Percentiles rank a stretch among this genome's conserved stretches.
Evolutionary conservation across 495 filamentous ascomycete species (phyloP).

Genomic region (Halenospora varia): DNA sequence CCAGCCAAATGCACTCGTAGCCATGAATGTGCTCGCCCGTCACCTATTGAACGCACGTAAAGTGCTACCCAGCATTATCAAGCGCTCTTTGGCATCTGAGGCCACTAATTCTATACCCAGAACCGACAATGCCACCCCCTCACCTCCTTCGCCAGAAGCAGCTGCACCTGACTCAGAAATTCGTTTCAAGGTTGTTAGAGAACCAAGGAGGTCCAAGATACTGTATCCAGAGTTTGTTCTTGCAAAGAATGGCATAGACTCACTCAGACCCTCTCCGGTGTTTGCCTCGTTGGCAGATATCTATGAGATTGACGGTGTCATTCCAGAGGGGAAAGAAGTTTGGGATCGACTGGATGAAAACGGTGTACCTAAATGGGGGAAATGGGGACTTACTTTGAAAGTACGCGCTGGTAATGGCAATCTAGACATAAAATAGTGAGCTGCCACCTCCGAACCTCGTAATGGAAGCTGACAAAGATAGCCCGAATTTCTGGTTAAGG

Average conservation of each 20-base stretch:
- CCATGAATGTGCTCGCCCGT: background rate
- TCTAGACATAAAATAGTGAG: too few relatives aligned
- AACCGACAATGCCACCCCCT: background rate
- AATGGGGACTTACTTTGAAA: background rate
- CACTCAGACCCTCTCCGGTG: too few relatives aligned
- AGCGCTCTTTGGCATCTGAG: background rate
- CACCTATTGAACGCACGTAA: background rate
- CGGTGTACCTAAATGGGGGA: background rate
- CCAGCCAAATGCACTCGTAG: background rate
- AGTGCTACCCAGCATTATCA: background rate
- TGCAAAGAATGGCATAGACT: too few relatives aligned
- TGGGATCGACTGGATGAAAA: background rate
- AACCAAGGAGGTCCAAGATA: too few relatives aligned
- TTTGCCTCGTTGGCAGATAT: background rate
- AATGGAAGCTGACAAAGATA: background rate
- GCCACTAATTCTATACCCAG: background rate
- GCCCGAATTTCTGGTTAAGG: background rate
- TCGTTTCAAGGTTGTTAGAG: too few relatives aligned
- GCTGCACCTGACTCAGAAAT: too few relatives aligned
- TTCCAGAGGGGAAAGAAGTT: background rate
- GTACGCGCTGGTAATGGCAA: too few relatives aligned
- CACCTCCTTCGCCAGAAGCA: background rate
- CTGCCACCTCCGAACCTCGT: too few relatives aligned
- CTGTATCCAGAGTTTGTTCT: too few relatives aligned
- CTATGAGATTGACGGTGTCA: background rate